These are phyloP conservation scores for Linnemannia hyalina DNA, from an alignment of 192 early-diverging fungal species.

Conservation along the genomic window DNA sequence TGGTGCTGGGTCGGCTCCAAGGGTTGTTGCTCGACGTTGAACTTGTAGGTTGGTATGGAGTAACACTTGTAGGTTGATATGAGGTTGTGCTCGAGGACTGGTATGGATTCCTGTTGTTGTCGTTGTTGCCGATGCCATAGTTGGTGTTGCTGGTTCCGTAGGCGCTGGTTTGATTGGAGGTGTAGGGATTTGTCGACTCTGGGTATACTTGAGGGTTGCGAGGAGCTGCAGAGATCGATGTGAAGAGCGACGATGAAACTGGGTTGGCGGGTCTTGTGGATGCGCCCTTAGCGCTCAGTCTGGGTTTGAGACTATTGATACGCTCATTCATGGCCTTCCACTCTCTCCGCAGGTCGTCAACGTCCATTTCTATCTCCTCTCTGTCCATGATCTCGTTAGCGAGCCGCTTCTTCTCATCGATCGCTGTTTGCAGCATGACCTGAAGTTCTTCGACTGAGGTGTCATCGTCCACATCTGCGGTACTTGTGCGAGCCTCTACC, in stretches of 20 bases:
- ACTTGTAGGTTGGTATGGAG: no score
- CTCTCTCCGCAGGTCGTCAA: conserved; percentile 16
- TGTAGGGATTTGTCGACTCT: not conserved
- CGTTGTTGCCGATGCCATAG: not conserved
- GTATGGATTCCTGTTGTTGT: not conserved
- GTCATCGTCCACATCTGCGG: conserved; percentile 12
- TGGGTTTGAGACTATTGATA: conserved; percentile 26
- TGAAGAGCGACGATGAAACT: not conserved
- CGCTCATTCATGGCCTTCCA: conserved; percentile 40
- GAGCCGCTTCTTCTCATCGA: conserved; percentile 45
- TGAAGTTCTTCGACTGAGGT: conserved; percentile 30
- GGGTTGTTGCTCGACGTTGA: not conserved
- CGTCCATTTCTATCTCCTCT: conserved; percentile 18
- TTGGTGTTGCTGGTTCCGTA: conserved; percentile 1
- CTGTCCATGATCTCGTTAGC: conserved; percentile 42
- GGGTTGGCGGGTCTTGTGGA: not conserved
- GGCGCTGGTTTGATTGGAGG: not conserved
- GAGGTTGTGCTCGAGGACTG: not conserved
- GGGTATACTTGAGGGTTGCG: conserved; percentile 6
- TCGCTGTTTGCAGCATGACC: conserved; percentile 40
- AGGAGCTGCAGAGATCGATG: not conserved
- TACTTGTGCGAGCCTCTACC: not conserved
- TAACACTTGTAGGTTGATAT: not conserved
- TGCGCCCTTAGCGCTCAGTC: conserved; percentile 2
- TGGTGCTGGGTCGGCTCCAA: not conserved